phyloP scores from a whole-genome alignment of 345 rosid species.

The Eucalyptus tenuipes region DNA sequence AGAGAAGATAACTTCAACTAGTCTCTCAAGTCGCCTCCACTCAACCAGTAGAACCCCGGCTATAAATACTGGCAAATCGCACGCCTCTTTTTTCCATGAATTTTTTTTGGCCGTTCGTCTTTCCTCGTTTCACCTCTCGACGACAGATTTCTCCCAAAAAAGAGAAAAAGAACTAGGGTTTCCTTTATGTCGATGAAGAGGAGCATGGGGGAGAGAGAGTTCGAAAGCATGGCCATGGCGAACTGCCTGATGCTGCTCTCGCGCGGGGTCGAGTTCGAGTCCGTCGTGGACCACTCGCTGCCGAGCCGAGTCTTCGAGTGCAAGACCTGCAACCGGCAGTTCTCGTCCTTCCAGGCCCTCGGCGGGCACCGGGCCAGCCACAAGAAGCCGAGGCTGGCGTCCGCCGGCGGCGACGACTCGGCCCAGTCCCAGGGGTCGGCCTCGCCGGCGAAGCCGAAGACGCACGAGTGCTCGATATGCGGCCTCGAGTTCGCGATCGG shows the following conservation, averaged over 20 bases:
- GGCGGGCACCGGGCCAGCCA: conserved; percentile 74
- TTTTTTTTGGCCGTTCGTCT: neutral
- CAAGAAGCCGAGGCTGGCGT: conserved; percentile 34
- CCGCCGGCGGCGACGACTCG: neutral
- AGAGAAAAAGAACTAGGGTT: neutral
- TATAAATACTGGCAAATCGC: neutral
- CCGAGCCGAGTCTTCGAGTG: conserved; percentile 47
- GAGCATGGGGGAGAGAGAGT: conserved; percentile 1
- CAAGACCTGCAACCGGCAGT: conserved; percentile 53
- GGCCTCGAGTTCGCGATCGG: conserved; percentile 79
- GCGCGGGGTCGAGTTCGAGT: conserved; percentile 4
- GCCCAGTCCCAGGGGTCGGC: neutral
- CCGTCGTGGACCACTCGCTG: neutral
- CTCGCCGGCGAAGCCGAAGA: conserved; percentile 28
- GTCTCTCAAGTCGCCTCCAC: neutral
- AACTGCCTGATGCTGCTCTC: conserved; percentile 45
- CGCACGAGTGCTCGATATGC: conserved; percentile 83
- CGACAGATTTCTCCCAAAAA: neutral
- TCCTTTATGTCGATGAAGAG: conserved; percentile 19
- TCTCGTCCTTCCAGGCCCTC: conserved; percentile 50
- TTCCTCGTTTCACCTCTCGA: neutral
- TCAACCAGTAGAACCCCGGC: neutral
- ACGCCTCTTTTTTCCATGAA: neutral
- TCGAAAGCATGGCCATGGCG: conserved; percentile 34
- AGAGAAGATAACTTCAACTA: neutral